Evolutionary conservation across 1,139 yeast species (phyloP).

Genomic region (Lodderomyces elongisporus): DNA sequence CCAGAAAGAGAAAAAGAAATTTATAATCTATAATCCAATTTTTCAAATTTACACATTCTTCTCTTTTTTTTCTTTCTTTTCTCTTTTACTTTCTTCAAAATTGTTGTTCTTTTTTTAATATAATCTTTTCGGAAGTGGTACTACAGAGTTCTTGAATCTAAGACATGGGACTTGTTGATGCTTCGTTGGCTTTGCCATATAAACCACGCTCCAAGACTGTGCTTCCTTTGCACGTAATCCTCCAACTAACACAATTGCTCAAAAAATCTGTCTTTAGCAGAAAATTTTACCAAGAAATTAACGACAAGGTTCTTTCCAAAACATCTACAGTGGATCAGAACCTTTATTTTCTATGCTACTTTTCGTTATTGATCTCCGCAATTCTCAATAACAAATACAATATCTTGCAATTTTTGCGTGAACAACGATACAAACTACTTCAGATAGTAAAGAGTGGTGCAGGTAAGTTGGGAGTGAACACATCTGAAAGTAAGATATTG

Average conservation of each 20-base stretch:
- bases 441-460: slow-evolving; percentile 8
- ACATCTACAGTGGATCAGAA: slow-evolving; percentile 37
- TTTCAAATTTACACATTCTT: too few relatives aligned
- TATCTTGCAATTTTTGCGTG: slow-evolving; percentile 26
- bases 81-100: too few relatives aligned
- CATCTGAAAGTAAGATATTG: slow-evolving; percentile 3
- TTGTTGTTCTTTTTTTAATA: too few relatives aligned
- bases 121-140: too few relatives aligned
- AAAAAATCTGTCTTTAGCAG: slow-evolving; percentile 27
- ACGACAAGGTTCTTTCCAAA: slow-evolving; percentile 34
- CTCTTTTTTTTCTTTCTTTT: too few relatives aligned
- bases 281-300: slow-evolving; percentile 40
- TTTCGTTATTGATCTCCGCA: slow-evolving; percentile 37
- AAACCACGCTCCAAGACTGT: too few relatives aligned
- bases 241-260: slow-evolving; percentile 19
- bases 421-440: slow-evolving; percentile 22
- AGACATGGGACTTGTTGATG: too few relatives aligned
- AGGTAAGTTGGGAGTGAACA: background rate
- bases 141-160: too few relatives aligned
- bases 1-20: too few relatives aligned
- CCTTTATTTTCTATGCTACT: slow-evolving; percentile 42
- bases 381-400: slow-evolving; percentile 35
- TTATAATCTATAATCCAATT: too few relatives aligned
- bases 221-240: slow-evolving; percentile 17
- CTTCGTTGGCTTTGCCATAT: too few relatives aligned